Evolutionary conservation across 2,329 filamentous ascomycete genomes (phyloP), one percentile per base, ranked within the genome.

Genomic region (Fusarium sp.): DNA sequence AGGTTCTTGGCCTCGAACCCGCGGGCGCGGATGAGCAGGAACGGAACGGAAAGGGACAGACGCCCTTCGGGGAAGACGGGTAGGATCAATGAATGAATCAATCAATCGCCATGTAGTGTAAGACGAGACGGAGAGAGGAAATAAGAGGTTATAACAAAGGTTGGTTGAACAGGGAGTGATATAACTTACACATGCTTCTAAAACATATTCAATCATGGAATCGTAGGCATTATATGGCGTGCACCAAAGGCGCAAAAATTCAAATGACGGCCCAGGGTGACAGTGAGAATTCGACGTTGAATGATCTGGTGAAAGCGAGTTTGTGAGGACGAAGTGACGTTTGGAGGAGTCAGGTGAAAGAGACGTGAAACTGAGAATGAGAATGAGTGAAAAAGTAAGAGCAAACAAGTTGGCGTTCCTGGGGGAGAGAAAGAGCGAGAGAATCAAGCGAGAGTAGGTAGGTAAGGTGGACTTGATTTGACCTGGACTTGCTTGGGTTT

Each of bases 181-280:
- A 60, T 51, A 51, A 83, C 83, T 80, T 82, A 84, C 83, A 84
- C 83, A 84, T 84, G 81, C 80, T 84, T 80, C 78, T 81, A 81
- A 77, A 73, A 83, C 83, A 84, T 83, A 78, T 80, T 82, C 77
- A 79, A 78, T 76, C 78, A 81, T 77, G 71, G 76, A 74, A 74
- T 71, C 68, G 75, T 73, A 68, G 74, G 78, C 78, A 83, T 82
- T 77, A 75, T 82, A 82, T 78, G 75, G 65, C 78, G 75, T 75
- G 73, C 77, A 78, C 76, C 77, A 69, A 75, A 74, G 72, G 77
- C 74, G 77, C 79, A 76, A 78, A 70, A 67, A 67, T 36, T 75
- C 71, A 73, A 66, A 62, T 64, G 62, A 68, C 44, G 66, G 66
- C 68, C 15, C 68, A 74, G 67, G 68, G 55, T 70, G 65, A 75